Evolutionary conservation across 1,139 yeast genomes (phyloP), one percentile per base, ranked within the genome.

Genomic region (Lodderomyces orthopsilosis): DNA sequence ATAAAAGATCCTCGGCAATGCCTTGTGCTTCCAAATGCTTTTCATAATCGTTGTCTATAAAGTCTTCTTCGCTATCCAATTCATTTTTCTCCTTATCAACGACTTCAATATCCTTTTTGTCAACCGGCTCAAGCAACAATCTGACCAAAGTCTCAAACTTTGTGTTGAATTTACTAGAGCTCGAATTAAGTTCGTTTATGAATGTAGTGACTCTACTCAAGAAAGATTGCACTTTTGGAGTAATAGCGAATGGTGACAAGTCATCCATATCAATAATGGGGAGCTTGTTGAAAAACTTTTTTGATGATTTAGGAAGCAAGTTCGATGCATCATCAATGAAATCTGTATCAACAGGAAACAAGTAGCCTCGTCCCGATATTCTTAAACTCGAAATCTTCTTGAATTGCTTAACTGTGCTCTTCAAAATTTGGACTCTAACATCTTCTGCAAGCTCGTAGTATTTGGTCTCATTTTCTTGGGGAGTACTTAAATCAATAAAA

Each of bases 41-140:
- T 21, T 79, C 82, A 58, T 90, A 93, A 53, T 90, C 97, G 43
- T 81, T 87, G 15, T 94, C 95, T 47, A 81, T 81, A 1, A 85
- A 83, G 42, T 71, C 34, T 15, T 17, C 34, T 6, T 17, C n/a
- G 2, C n/a, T 26, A 6, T 34, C 37, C 12, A 3, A 24, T 9
- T 34, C 18, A 7, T 14, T 13, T 21, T 21, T 34, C 26, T 21
- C 26, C 13, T 34, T 15, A 10, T 18, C 23, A 33, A 18, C 35
- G 4, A 17, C 17, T n/a, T n/a, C 26, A 21, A 13, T 10, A 5
- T 34, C 37, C 21, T 34, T 34, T 21, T n/a, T 19, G n/a, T 21
- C 37, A 21, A 34, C 37, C 2, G 26, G 37, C 6, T 34, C 37
- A 5, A 21, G 15, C 15, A 34, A 34, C 12, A 34, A n/a, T 17